Percentiles rank a stretch among this genome's conserved stretches.
These are phyloP conservation scores for Aurifilum marmelostoma DNA, from an alignment of 2,329 filamentous ascomycete genomes.

Conservation along the genomic window DNA sequence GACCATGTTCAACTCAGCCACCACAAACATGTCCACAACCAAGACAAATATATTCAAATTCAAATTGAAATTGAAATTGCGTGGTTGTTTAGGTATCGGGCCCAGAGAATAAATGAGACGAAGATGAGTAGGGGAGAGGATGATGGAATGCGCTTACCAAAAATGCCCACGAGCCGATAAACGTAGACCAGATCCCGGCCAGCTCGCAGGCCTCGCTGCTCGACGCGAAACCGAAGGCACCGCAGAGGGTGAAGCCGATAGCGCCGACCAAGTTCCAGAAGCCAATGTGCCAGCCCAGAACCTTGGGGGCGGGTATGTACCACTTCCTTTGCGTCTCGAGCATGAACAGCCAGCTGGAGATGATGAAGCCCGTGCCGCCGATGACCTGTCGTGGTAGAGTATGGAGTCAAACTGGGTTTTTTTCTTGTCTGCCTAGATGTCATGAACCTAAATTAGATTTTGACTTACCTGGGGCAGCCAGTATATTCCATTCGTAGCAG, in stretches of 20 bases:
- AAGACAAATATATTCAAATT: background rate
- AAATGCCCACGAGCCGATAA: slow-evolving; percentile 55
- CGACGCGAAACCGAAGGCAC: slow-evolving; percentile 56
- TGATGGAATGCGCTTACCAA: slow-evolving; percentile 40
- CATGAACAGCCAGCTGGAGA: slow-evolving; percentile 64
- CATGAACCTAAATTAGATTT: no score
- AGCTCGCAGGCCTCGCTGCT: slow-evolving; percentile 47
- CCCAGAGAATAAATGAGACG: background rate
- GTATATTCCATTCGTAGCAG: slow-evolving; percentile 57
- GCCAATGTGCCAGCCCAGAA: slow-evolving; percentile 70
- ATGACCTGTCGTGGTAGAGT: slow-evolving; percentile 50
- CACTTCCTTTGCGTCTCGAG: slow-evolving; percentile 67
- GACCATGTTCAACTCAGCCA: background rate
- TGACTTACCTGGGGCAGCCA: slow-evolving; percentile 62
- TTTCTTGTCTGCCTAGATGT: background rate
- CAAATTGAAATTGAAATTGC: background rate
- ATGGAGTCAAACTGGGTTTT: no score
- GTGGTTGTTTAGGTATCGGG: background rate
- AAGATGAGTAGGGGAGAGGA: background rate
- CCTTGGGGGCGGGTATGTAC: slow-evolving; percentile 59
- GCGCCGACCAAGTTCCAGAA: slow-evolving; percentile 67
- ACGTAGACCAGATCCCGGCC: slow-evolving; percentile 52
- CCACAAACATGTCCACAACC: background rate
- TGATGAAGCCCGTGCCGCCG: slow-evolving; percentile 64
- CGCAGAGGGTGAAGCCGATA: slow-evolving; percentile 65